These are phyloP conservation scores for Westerdykella aurantiaca DNA, from an alignment of 2,329 filamentous ascomycete genomes.

Conservation along the genomic window DNA sequence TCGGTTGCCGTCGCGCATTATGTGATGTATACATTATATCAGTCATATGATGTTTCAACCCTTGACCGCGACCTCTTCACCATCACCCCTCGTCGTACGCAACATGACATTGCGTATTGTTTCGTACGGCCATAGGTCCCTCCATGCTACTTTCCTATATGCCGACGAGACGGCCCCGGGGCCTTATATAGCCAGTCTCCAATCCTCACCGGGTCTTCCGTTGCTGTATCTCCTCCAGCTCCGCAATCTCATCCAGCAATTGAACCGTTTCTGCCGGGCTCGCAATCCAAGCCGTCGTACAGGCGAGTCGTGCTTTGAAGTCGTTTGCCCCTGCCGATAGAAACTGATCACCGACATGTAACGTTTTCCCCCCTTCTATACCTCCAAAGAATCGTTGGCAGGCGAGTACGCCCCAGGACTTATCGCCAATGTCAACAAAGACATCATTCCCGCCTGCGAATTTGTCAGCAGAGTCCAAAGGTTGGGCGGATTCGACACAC, in stretches of 20 bases:
- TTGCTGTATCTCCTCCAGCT: constrained; percentile 38
- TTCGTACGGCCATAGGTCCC: too few species aligned
- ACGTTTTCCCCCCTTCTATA: constrained; percentile 68
- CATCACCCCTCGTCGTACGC: background rate
- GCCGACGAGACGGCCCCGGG: too few species aligned
- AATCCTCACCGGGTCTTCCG: constrained; percentile 27
- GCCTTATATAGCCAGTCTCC: background rate
- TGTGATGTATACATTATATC: too few species aligned
- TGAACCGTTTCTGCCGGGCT: constrained; percentile 86
- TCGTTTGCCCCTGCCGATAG: constrained; percentile 85
- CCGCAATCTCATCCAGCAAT: constrained; percentile 72
- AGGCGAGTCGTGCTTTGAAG: constrained; percentile 89
- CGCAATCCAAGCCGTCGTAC: constrained; percentile 95
- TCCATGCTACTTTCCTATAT: too few species aligned
- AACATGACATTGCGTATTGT: background rate
- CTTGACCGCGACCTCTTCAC: background rate
- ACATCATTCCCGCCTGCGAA: constrained; percentile 75
- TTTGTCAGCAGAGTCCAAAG: constrained; percentile 10
- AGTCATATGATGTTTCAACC: too few species aligned
- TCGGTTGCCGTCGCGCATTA: too few species aligned
- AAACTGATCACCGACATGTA: constrained; percentile 96
- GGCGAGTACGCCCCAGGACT: constrained; percentile 88
- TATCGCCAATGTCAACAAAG: constrained; percentile 98
- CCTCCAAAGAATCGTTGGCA: constrained; percentile 86
- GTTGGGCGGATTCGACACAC: constrained; percentile 25